Conservation (phyloP, 139 green algal species). For the Pedinophyceae sp. region DNA sequence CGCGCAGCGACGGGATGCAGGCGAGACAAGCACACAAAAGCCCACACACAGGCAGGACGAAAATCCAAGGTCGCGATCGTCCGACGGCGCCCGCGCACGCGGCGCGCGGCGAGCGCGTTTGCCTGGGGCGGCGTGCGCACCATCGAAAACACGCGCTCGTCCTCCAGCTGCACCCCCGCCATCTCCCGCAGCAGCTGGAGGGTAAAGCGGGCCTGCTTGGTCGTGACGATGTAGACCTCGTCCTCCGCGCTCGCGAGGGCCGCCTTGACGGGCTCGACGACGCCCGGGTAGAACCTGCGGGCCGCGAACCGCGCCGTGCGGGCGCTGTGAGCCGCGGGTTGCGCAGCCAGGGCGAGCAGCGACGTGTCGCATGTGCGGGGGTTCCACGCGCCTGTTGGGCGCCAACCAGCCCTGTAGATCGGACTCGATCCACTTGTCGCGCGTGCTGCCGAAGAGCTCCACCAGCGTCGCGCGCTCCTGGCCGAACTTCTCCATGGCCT, state of each 20-base stretch:
- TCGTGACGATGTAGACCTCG: conserved; percentile 95
- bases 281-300: conserved; percentile 76
- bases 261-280: conserved; percentile 41
- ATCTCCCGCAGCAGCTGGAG: conserved; percentile 65
- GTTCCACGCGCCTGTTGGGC: conserved; percentile 70
- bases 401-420: conserved; percentile 82
- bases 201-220: conserved; percentile 87
- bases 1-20: no score
- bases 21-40: no score
- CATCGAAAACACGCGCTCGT: conserved; percentile 75
- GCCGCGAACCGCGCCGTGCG: no score
- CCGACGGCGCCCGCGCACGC: no score
- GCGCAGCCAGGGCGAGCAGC: no score
- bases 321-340: no score
- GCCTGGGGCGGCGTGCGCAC: no score
- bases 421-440: conserved; percentile 81
- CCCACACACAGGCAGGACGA: no score
- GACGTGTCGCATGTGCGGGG: no score
- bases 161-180: conserved; percentile 53
- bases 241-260: conserved; percentile 21
- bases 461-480: conserved; percentile 59
- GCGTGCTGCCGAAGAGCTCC: conserved; percentile 68
- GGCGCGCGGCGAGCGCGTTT: no score
- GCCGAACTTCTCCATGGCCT: conserved; percentile 56
- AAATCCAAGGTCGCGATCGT: no score